Percentiles rank a stretch among this genome's conserved stretches.
phyloP scores from a whole-genome alignment of 352 stramenopile genomes.

The Thraustochytrium sp. region DNA sequence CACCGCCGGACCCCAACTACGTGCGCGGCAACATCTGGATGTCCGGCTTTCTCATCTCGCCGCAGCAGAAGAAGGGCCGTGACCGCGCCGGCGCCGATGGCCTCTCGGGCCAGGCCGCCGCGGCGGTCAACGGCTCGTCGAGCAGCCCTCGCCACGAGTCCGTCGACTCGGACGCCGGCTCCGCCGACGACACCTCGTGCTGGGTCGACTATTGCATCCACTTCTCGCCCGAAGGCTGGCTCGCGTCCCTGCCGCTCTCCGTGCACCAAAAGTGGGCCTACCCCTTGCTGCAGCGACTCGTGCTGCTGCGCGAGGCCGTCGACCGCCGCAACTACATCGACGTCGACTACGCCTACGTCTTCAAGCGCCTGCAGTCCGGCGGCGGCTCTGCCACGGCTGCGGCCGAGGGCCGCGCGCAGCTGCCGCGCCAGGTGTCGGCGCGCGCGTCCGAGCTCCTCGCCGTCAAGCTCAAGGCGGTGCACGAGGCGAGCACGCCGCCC shows the following conservation, averaged over 20 bases:
- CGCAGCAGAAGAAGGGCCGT: background rate
- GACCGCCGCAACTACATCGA: constrained; percentile 26
- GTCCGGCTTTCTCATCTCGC: constrained; percentile 30
- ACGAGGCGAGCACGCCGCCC: too few relatives aligned
- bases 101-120: background rate
- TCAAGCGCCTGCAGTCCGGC: background rate
- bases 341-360: constrained; percentile 20
- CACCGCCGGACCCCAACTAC: background rate
- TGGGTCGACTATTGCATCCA: constrained; percentile 31
- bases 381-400: background rate
- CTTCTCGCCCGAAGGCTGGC: constrained; percentile 23
- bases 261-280: constrained; percentile 14
- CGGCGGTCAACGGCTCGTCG: background rate
- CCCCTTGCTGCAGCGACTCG: background rate
- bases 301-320: constrained; percentile 8
- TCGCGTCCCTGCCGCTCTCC: background rate
- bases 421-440: background rate
- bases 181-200: background rate
- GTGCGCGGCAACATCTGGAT: constrained; percentile 39
- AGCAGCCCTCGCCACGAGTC: background rate
- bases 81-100: background rate
- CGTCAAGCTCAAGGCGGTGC: background rate
- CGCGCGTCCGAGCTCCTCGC: background rate
- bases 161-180: background rate
- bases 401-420: background rate